A percentile compares a stretch with the other conserved stretches of the same genome.
phyloP scores from a whole-genome alignment of 306 rosid species.

The Begonia loranthoides region DNA sequence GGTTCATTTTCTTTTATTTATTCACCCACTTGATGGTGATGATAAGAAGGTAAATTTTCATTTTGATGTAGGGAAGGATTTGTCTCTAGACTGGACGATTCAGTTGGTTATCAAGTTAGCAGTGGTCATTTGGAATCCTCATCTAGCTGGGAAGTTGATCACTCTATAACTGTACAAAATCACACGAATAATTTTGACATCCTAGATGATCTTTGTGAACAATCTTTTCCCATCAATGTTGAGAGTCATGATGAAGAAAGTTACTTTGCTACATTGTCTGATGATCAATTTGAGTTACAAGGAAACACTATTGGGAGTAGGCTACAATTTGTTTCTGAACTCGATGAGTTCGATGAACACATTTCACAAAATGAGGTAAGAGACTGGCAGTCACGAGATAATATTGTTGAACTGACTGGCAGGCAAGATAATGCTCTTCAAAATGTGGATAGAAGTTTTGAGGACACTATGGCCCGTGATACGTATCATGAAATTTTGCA shows the following conservation, averaged over 20 bases:
- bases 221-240: slow-evolving; percentile 19
- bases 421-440: slow-evolving; percentile 22
- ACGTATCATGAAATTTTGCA: slow-evolving; percentile 23
- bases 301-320: slow-evolving; percentile 24
- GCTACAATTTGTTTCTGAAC: slow-evolving; percentile 24
- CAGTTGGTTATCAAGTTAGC: slow-evolving; percentile 40
- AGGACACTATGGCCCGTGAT: slow-evolving; percentile 16
- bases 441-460: slow-evolving; percentile 21
- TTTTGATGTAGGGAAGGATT: slow-evolving; percentile 66
- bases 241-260: slow-evolving; percentile 20
- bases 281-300: slow-evolving; percentile 20
- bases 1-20: too few relatives aligned
- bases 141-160: slow-evolving; percentile 25
- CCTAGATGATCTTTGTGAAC: slow-evolving; percentile 26
- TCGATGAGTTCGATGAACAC: slow-evolving; percentile 27
- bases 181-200: slow-evolving; percentile 27
- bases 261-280: slow-evolving; percentile 18
- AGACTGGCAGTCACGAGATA: slow-evolving; percentile 11
- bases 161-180: slow-evolving; percentile 25
- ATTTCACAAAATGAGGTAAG: slow-evolving; percentile 23
- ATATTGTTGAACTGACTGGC: slow-evolving; percentile 9
- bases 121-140: slow-evolving; percentile 36
- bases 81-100: slow-evolving; percentile 43
- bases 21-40: too few relatives aligned
- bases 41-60: too few relatives aligned